phyloP scores from a whole-genome alignment of 352 stramenopile species.

The Peronospora destructor region DNA sequence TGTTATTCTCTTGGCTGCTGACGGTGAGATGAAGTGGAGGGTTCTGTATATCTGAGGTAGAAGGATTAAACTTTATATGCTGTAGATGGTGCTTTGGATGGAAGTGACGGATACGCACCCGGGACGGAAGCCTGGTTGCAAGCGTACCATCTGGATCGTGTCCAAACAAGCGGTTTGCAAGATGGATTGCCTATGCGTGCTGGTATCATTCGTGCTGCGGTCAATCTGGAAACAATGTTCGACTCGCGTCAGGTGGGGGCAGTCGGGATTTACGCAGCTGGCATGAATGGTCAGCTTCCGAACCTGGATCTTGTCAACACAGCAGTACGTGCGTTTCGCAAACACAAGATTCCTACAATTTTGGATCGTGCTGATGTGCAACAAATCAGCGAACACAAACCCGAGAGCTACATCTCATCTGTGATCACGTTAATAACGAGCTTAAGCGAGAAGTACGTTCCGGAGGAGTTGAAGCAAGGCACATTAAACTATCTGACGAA shows the following conservation, averaged over 20 bases:
- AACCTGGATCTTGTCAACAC: slow-evolving; percentile 86
- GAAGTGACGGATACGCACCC: slow-evolving; percentile 47
- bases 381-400: neutral
- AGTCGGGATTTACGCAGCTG: slow-evolving; percentile 56
- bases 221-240: slow-evolving; percentile 60
- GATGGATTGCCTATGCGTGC: slow-evolving; percentile 51
- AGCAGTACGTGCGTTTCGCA: slow-evolving; percentile 41
- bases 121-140: slow-evolving; percentile 68
- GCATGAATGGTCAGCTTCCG: slow-evolving; percentile 78
- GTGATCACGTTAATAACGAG: neutral
- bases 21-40: slow-evolving; percentile 34
- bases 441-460: slow-evolving; percentile 11
- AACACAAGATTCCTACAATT: slow-evolving; percentile 41
- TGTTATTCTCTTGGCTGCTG: slow-evolving; percentile 66
- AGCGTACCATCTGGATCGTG: slow-evolving; percentile 60
- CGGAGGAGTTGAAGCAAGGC: slow-evolving; percentile 16
- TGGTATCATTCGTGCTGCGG: slow-evolving; percentile 65
- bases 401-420: slow-evolving; percentile 9
- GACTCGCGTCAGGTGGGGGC: slow-evolving; percentile 22
- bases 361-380: slow-evolving; percentile 37
- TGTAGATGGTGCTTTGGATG: slow-evolving; percentile 56
- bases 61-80: slow-evolving; percentile 2
- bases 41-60: neutral
- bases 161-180: slow-evolving; percentile 12
- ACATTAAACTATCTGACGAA: slow-evolving; percentile 42